phyloP scores from a whole-genome alignment of 495 filamentous ascomycete species.

The Jackrogersella minutella region DNA sequence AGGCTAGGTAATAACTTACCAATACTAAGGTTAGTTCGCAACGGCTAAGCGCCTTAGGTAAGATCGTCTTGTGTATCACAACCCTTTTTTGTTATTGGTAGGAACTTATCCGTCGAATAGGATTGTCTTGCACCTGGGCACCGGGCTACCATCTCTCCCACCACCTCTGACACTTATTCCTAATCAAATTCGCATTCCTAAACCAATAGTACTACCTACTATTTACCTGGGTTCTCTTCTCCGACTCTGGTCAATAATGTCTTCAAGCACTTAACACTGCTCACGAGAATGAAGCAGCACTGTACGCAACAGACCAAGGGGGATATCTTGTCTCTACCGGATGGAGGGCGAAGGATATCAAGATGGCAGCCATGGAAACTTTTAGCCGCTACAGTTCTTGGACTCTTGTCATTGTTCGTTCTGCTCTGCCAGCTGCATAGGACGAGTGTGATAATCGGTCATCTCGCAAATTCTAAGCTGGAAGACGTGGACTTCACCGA shows the following conservation, averaged over 20 bases:
- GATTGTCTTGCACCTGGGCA: too few relatives aligned
- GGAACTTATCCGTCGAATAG: neutral
- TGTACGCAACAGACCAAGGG: neutral
- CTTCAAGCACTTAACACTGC: neutral
- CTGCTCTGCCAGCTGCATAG: constrained; percentile 9
- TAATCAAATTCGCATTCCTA: neutral
- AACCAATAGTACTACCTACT: too few relatives aligned
- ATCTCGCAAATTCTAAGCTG: neutral
- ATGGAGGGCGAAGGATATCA: neutral
- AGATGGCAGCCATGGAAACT: constrained; percentile 23
- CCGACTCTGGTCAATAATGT: neutral
- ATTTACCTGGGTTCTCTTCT: neutral
- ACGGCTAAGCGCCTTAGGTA: too few relatives aligned
- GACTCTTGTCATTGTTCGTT: constrained; percentile 9
- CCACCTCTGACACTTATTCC: neutral
- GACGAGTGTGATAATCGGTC: neutral
- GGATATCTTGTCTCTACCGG: neutral
- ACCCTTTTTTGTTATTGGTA: neutral
- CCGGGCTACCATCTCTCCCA: neutral
- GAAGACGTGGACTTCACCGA: neutral
- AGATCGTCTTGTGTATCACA: neutral
- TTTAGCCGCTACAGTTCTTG: neutral
- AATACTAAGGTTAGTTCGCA: too few relatives aligned
- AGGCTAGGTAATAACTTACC: too few relatives aligned
- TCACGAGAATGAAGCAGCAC: constrained; percentile 16